These are phyloP conservation scores for Termitomyces sp. DNA, from an alignment of 768 basidiomycete genomes.

Conservation along the genomic window DNA sequence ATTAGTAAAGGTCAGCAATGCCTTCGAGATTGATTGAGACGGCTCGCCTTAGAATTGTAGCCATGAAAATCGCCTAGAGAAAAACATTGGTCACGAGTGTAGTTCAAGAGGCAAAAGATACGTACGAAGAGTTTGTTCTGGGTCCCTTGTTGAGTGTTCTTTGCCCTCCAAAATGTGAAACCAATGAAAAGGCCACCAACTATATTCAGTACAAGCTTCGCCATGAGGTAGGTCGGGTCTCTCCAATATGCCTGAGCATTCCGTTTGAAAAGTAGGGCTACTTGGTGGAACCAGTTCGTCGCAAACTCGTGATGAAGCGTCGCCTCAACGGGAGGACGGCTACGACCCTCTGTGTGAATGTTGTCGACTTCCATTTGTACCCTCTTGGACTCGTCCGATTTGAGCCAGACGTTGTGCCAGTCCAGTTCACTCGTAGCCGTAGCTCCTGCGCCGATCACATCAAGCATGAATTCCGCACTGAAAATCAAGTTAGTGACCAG, in stretches of 20 bases:
- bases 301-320: constrained; percentile 47
- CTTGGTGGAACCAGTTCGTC: constrained; percentile 52
- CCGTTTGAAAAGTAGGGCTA: constrained; percentile 42
- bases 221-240: constrained; percentile 57
- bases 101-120: constrained; percentile 16
- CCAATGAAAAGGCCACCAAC: constrained; percentile 56
- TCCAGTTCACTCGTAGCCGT: constrained; percentile 52
- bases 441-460: constrained; percentile 74
- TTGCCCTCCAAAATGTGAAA: constrained; percentile 62
- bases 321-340: constrained; percentile 35
- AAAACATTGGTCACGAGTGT: neutral
- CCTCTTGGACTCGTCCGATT: constrained; percentile 43
- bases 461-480: constrained; percentile 65
- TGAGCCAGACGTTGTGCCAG: constrained; percentile 60
- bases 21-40: neutral
- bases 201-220: constrained; percentile 56
- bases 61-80: constrained; percentile 53
- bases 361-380: constrained; percentile 39
- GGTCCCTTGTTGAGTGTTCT: constrained; percentile 52
- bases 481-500: neutral
- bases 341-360: constrained; percentile 50
- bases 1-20: constrained; percentile 5
- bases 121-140: constrained; percentile 68
- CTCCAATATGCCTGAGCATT: constrained; percentile 51
- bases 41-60: constrained; percentile 39